Evolutionary conservation across 208 protist species (phyloP).

Genomic region (Crithidia brevicula): DNA sequence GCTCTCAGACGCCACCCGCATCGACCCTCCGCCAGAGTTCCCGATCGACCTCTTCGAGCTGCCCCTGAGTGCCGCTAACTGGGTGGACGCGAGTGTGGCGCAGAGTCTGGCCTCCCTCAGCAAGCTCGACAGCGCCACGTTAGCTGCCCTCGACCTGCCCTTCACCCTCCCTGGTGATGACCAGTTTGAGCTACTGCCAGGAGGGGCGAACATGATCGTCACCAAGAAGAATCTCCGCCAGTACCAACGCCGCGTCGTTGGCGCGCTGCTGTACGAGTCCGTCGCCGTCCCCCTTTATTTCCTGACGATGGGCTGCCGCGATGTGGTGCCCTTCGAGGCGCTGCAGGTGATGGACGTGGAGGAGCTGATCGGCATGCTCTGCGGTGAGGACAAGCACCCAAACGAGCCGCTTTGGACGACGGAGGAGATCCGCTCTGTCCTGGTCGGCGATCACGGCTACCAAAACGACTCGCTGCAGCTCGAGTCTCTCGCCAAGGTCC

Average conservation of each 20-base stretch:
- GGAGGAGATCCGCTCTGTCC: conserved; percentile 71
- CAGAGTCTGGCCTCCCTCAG: conserved; percentile 51
- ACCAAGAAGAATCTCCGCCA: conserved; percentile 49
- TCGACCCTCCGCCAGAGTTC: conserved; percentile 36
- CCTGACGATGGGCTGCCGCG: conserved; percentile 65
- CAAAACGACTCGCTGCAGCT: conserved; percentile 85
- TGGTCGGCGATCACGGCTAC: conserved; percentile 92
- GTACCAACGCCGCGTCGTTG: conserved; percentile 69
- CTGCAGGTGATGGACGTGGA: conserved; percentile 55
- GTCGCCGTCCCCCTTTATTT: conserved; percentile 70
- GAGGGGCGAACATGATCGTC: conserved; percentile 54
- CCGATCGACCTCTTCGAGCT: conserved; percentile 77
- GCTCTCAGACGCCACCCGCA: conserved; percentile 24
- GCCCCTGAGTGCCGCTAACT: conserved; percentile 46
- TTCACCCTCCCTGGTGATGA: conserved; percentile 89
- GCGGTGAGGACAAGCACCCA: conserved; percentile 49
- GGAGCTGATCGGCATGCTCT: conserved; percentile 72
- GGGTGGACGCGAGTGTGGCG: conserved; percentile 65
- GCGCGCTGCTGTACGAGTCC: conserved; percentile 73
- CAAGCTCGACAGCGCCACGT: conserved; percentile 36
- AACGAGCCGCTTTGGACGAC: conserved; percentile 78
- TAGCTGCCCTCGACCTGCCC: conserved; percentile 65
- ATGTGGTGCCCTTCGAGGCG: conserved; percentile 78
- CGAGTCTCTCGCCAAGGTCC: conserved; percentile 67
- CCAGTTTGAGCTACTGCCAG: conserved; percentile 57